Evolutionary conservation across 2,329 filamentous ascomycete species (phyloP), one percentile per base, ranked within the genome.

Genomic region (Hypoxylon sp.): DNA sequence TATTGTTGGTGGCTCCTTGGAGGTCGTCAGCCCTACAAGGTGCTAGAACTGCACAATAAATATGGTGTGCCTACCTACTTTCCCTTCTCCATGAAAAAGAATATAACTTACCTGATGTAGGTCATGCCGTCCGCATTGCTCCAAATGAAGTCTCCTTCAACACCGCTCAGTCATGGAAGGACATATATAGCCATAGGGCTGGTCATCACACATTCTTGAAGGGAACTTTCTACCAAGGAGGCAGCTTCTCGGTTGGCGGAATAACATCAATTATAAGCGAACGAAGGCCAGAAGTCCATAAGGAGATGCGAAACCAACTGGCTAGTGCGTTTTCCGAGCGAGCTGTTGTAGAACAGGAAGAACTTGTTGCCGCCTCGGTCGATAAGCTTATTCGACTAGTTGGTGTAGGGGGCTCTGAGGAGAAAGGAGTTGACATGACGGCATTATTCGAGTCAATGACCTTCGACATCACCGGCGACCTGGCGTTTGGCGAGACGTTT

Each of bases 341-440:
- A 40, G 64, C 78, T 66, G 60, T 79, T 64, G 66, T 61, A 7
- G 74, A 75, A 25, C 76, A 78, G 44, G 76, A 78, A 40, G 54
- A 66, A 0, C 60, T 76, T 8, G 63, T 79, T 20, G 33, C 37
- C 7, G 37, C 42, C 4, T 70, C 68, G 13, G 62, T 76, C 11
- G 70, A 76, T 40, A 66, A 66, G n/a, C 61, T 76, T 17, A 37
- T 73, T 44, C 25, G 63, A 17, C 13, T 62, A 30, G 22, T 71
- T 57, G 57, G 61, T 50, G 10, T 59, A 14, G 69, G 63, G 33
- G 63, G 67, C 22, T 65, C 66, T 10, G 11, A 2, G 17, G 31
- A 44, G 31, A 66, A 46, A n/a, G 66, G 65, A 10, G 25, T 69
- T 17, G 70, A 72, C n/a, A 22, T 73, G 11, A 30, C 31, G 3